Evolutionary conservation across 441 rosid genomes (phyloP), one percentile per base, ranked within the genome.

Genomic region (Populus hybrid): DNA sequence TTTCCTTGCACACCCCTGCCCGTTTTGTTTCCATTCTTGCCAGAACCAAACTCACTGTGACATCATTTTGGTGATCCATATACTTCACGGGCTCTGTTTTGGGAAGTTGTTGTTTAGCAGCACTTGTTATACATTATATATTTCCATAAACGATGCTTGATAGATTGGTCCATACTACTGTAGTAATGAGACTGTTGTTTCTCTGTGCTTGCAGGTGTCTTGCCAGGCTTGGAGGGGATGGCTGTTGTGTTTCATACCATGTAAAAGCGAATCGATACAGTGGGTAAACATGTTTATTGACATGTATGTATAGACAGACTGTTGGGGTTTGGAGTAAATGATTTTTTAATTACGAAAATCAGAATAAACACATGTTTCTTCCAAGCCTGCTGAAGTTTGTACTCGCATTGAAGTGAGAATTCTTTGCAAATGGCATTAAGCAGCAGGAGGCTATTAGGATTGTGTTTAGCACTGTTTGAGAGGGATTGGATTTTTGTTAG

Each of bases 201-300:
- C 20, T 73, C 18, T 63, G 75, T 71, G 38, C 30, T 69, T 80
- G 76, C 83, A 83, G 86, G 75, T 80, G 7, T 53, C 61, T 28
- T 6, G 26, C 63, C 68, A 10, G 10, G 68, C 38, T 67, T 10
- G 1, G 61, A 57, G 40, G 28, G 53, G 34, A 23, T 65, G 67
- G 67, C 36, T 32, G 64, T 42, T 21, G 28, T 30, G 23, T 74
- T 20, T 10, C 65, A 18, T 46, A 67, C 65, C 72, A 20, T 67
- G 78, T 57, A 61, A n/a, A 61, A 21, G 66, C 21, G 46, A 8
- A 8, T 26, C n/a, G 34, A 12, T 72, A 20, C 67, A 59, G 42
- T 57, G 46, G 2, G 18, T 14, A 61, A n/a, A 30, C 61, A 30
- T 34, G 64, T 42, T 7, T 34, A 70, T 23, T 11, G 46, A 70